These are phyloP conservation scores for Rosa lucieae DNA, from an alignment of 306 rosid genomes.

Conservation along the genomic window DNA sequence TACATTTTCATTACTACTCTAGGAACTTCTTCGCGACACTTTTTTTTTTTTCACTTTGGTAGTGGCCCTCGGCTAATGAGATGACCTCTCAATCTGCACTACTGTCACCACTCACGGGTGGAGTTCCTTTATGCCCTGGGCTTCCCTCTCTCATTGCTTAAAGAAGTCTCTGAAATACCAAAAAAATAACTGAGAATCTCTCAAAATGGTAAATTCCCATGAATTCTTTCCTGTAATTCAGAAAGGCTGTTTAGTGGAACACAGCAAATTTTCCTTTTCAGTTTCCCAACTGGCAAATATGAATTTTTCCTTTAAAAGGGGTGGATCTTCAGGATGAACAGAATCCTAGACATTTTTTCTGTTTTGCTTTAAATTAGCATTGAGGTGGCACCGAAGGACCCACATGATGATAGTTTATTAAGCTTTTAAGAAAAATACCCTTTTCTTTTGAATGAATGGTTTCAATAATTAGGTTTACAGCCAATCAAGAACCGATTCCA, in stretches of 20 bases:
- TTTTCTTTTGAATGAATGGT: neutral
- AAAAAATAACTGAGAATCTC: slow-evolving; percentile 25
- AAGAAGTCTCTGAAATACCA: neutral
- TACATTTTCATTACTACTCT: slow-evolving; percentile 9
- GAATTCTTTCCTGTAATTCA: neutral
- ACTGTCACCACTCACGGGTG: slow-evolving; percentile 4
- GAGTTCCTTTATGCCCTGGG: slow-evolving; percentile 40
- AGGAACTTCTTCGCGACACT: slow-evolving; percentile 19
- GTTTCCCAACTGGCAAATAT: slow-evolving; percentile 38
- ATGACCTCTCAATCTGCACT: slow-evolving; percentile 25
- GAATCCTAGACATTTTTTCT: neutral
- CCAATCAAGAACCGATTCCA: slow-evolving; percentile 47
- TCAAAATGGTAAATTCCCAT: slow-evolving; percentile 8
- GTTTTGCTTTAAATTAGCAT: neutral
- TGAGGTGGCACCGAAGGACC: slow-evolving; percentile 15
- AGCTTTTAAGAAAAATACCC: neutral
- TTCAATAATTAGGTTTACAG: neutral
- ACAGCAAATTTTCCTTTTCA: slow-evolving; percentile 9
- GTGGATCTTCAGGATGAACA: slow-evolving; percentile 28
- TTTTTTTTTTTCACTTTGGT: neutral
- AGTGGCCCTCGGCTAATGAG: neutral
- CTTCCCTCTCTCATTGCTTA: neutral
- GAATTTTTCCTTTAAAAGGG: neutral
- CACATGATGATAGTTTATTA: neutral
- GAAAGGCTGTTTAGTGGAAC: slow-evolving; percentile 23